phyloP scores from a whole-genome alignment of 768 basidiomycete genomes.

The Phanerochaete sordida region DNA sequence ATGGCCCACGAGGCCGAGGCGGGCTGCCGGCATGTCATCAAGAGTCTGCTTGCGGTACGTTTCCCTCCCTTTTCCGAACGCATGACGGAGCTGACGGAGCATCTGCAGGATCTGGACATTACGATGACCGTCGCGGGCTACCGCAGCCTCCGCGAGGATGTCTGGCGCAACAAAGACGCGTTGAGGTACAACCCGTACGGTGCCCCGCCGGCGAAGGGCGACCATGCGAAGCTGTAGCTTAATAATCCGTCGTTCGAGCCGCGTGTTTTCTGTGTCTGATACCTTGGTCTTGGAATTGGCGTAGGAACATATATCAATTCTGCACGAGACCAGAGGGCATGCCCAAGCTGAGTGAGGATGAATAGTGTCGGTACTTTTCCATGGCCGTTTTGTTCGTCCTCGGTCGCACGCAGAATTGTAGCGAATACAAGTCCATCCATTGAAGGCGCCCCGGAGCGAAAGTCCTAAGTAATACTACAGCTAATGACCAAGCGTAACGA shows the following conservation, averaged over 20 bases:
- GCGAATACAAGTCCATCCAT: too few relatives aligned
- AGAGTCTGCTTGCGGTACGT: constrained; percentile 42
- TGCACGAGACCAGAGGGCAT: too few relatives aligned
- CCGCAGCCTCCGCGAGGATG: constrained; percentile 30
- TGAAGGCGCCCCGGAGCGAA: too few relatives aligned
- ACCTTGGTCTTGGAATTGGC: too few relatives aligned
- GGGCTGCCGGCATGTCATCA: constrained; percentile 54
- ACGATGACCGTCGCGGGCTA: constrained; percentile 42
- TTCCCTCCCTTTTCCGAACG: background rate
- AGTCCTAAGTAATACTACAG: too few relatives aligned
- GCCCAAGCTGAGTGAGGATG: too few relatives aligned
- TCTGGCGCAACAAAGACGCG: constrained; percentile 29
- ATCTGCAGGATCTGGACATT: constrained; percentile 35
- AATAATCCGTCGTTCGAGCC: background rate
- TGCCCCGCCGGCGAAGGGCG: constrained; percentile 24
- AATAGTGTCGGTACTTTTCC: too few relatives aligned
- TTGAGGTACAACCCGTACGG: constrained; percentile 32
- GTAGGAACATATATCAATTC: too few relatives aligned
- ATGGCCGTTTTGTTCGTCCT: too few relatives aligned
- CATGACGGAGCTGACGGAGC: background rate
- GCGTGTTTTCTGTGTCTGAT: too few relatives aligned
- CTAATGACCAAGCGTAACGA: background rate
- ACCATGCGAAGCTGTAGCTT: constrained; percentile 31
- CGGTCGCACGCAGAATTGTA: too few relatives aligned
- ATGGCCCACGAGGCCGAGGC: constrained; percentile 49